A percentile compares a stretch with the other conserved stretches of the same genome.
Evolutionary conservation across 2,329 filamentous ascomycete genomes (phyloP).

Genomic region (Didymella pinodella): DNA sequence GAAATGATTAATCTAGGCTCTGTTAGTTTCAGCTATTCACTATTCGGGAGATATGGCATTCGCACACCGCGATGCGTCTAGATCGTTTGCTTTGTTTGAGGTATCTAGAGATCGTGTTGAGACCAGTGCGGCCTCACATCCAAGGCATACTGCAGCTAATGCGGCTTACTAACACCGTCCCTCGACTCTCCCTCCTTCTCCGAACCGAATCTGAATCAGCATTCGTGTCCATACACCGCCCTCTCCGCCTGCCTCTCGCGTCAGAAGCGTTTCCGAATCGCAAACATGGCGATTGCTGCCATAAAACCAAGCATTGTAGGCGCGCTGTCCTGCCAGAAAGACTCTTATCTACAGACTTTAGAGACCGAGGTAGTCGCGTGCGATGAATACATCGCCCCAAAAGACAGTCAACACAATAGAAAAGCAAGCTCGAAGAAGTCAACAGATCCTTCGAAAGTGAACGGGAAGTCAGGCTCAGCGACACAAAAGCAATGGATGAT

Average conservation of each 20-base stretch:
- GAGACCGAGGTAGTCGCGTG: slow-evolving; percentile 46
- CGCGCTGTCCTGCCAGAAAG: slow-evolving; percentile 43
- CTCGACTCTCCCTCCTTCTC: slow-evolving; percentile 25
- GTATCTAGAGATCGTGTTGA: slow-evolving; percentile 7
- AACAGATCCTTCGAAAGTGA: slow-evolving; percentile 33
- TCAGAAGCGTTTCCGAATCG: neutral
- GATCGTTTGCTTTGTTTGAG: neutral
- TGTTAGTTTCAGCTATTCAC: slow-evolving; percentile 7
- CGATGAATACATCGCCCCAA: slow-evolving; percentile 37
- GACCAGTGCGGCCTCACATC: neutral
- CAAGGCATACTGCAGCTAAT: slow-evolving; percentile 8
- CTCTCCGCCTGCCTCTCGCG: slow-evolving; percentile 17
- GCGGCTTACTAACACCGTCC: slow-evolving; percentile 24
- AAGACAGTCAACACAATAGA: slow-evolving; percentile 22
- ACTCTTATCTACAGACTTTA: slow-evolving; percentile 43
- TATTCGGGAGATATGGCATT: slow-evolving; percentile 4
- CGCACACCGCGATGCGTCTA: neutral
- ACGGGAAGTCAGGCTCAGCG: slow-evolving; percentile 18
- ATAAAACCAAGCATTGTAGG: slow-evolving; percentile 39
- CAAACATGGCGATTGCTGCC: slow-evolving; percentile 30
- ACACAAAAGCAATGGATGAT: slow-evolving; percentile 37
- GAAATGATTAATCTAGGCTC: neutral
- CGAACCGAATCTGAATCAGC: slow-evolving; percentile 15
- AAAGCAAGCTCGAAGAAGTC: slow-evolving; percentile 42
- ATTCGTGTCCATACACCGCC: neutral